Percentiles rank a stretch among this genome's conserved stretches.
These are phyloP conservation scores for Debaryomyces udenii DNA, from an alignment of 1,139 yeast species.

Conservation along the genomic window DNA sequence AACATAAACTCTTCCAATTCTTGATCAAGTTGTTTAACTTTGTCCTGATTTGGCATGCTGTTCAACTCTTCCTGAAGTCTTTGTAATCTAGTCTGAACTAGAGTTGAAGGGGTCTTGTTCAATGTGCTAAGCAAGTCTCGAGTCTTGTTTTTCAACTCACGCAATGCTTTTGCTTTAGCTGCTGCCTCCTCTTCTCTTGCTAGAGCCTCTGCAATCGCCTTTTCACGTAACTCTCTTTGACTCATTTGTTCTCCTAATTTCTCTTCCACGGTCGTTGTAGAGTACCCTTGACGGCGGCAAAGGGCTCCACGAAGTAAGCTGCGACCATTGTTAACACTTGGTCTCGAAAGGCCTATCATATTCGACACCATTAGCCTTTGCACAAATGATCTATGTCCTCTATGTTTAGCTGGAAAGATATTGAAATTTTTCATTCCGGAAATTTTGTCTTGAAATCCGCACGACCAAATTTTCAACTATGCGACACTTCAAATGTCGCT, in stretches of 20 bases:
- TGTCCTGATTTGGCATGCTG: conserved; percentile 29
- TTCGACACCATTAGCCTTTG: conserved; percentile 1
- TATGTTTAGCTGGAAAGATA: not conserved
- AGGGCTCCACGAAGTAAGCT: conserved; percentile 4
- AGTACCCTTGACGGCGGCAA: conserved; percentile 3
- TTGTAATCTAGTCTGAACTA: conserved; percentile 33
- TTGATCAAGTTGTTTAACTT: conserved; percentile 45
- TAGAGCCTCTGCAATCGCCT: conserved; percentile 47
- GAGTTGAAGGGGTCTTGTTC: conserved; percentile 38
- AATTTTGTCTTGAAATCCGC: conserved; percentile 1
- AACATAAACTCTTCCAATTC: conserved; percentile 46
- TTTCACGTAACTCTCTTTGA: conserved; percentile 42
- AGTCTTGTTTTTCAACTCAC: conserved; percentile 38
- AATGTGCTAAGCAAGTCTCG: conserved; percentile 33
- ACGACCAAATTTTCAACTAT: conserved; percentile 1
- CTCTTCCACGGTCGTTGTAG: conserved; percentile 12
- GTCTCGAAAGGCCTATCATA: conserved; percentile 5
- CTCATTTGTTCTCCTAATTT: conserved; percentile 14
- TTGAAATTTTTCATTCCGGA: conserved; percentile 8
- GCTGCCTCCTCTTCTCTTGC: conserved; percentile 49
- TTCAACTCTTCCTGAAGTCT: conserved; percentile 36
- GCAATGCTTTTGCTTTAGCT: conserved; percentile 38
- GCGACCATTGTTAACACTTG: not conserved
- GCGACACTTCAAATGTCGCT: conserved; percentile 8
- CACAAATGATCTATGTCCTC: not conserved